Conservation (phyloP, 2,329 filamentous ascomycete species). For the Penicillium sumatraense region DNA sequence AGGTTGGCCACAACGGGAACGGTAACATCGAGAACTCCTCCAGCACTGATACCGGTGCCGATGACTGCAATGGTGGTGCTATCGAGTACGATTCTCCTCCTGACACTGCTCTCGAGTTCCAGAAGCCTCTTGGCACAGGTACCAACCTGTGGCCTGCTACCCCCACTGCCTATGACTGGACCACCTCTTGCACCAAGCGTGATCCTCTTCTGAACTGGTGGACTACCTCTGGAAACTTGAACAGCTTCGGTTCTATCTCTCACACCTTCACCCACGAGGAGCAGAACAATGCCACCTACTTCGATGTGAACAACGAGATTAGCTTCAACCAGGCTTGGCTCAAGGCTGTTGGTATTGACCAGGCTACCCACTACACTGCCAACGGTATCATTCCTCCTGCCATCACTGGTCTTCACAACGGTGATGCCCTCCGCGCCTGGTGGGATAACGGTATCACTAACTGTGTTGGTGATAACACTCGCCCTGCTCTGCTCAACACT, state of each 20-base stretch:
- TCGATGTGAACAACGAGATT: conserved; percentile 62
- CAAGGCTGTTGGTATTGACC: conserved; percentile 55
- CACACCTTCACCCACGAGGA: conserved; percentile 67
- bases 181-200: conserved; percentile 52
- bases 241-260: conserved; percentile 63
- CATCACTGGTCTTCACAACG: conserved; percentile 68
- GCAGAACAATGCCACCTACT: conserved; percentile 64
- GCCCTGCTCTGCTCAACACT: conserved; percentile 57
- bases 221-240: conserved; percentile 52
- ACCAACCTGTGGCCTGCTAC: conserved; percentile 54
- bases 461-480: conserved; percentile 68
- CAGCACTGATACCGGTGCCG: conserved; percentile 23
- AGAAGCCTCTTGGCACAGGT: conserved; percentile 57
- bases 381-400: conserved; percentile 65
- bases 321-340: conserved; percentile 65
- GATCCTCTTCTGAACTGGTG: conserved; percentile 62
- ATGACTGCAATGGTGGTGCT: conserved; percentile 37
- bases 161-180: conserved; percentile 55
- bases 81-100: conserved; percentile 54
- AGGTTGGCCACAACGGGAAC: conserved; percentile 62
- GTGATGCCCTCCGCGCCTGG: conserved; percentile 65
- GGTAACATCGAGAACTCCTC: conserved; percentile 52
- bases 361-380: conserved; percentile 54
- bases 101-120: conserved; percentile 54
- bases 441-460: conserved; percentile 62